These are phyloP conservation scores for Salvia rosmarinus DNA, from an alignment of 257 asterid genomes.

Conservation along the genomic window DNA sequence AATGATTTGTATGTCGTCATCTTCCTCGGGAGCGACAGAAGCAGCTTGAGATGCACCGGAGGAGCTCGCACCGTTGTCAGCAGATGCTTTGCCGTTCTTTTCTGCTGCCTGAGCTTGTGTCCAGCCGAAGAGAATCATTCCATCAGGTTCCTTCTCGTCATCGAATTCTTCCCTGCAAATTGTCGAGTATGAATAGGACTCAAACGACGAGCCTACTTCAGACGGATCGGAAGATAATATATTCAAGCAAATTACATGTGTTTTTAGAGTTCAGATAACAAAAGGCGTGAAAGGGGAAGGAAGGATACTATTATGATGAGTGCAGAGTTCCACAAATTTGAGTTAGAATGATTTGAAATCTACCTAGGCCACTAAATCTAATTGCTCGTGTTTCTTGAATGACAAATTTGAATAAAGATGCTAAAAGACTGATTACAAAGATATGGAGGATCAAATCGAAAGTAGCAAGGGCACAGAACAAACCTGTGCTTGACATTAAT, in stretches of 20 bases:
- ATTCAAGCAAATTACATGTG: no score
- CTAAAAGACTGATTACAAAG: neutral
- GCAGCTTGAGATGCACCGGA: constrained; percentile 52
- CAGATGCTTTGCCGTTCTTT: constrained; percentile 45
- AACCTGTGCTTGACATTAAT: constrained; percentile 87
- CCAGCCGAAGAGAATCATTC: constrained; percentile 89
- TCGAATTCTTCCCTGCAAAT: constrained; percentile 83
- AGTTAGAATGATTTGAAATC: no score
- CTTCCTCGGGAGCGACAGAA: constrained; percentile 49
- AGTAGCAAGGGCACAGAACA: constrained; percentile 26
- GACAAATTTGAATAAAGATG: constrained; percentile 6
- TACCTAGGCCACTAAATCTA: no score
- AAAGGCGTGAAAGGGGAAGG: no score
- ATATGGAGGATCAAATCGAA: neutral
- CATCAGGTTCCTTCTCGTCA: constrained; percentile 95
- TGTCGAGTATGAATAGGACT: constrained; percentile 11
- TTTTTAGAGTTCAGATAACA: no score
- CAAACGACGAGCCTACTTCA: neutral
- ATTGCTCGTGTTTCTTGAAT: neutral
- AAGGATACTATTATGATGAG: no score
- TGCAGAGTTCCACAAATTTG: no score
- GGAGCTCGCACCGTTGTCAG: constrained; percentile 70
- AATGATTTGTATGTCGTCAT: constrained; percentile 58
- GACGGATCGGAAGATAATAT: no score
- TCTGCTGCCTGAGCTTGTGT: constrained; percentile 53